Base-by-base conservation (phyloP, 2,329 filamentous ascomycete species). In the Exophiala sp. region DNA sequence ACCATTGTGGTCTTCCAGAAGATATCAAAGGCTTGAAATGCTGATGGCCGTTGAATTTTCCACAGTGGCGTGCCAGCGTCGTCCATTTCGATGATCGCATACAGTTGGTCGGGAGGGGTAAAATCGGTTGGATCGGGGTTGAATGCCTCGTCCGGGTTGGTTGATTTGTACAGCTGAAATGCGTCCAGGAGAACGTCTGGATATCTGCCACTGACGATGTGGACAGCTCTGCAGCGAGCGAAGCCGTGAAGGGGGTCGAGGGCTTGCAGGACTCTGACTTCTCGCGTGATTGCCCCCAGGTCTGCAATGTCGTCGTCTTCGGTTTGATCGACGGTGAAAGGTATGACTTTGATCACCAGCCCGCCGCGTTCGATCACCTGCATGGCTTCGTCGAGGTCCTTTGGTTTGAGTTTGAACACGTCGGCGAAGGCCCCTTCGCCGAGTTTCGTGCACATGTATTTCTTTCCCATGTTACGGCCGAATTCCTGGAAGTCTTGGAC, bases 341-440 rank as follows among this genome's bases (percentile, higher is more conserved):
- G 72, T 14, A 76, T 72, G 11, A 76, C 64, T 53, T 76, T 76
- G 57, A 74, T 70, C 4, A 76, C 71, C 0, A 69, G 69, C 41
- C 72, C 66, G 8, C 66, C 65, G 37, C 70, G 68, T 1, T 64
- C 66, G 22, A 49, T 41, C n/a, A 55, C 19, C 32, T 50, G 56
- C 49, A 69, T 47, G 65, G 60, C 60, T 62, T 71, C 43, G 55
- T 70, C 56, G 56, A 38, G 3, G 23, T 53, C 47, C 42, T 56
- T 58, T 16, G 50, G 30, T 46, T 72, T 52, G 19, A 83, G 66
- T 10, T 80, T 77, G 62, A 82, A 83, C 2, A 85, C 81, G 60
- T 83, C 80, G 46, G 79, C 79, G 60, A 81, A 85, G 1, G 80
- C 82, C 1, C 81, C 81, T 63, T 85, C 81, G 7, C 80, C 80